Evolutionary conservation across 2,329 filamentous ascomycete genomes (phyloP).

Genomic region (Torrubiellomyces zombiae): DNA sequence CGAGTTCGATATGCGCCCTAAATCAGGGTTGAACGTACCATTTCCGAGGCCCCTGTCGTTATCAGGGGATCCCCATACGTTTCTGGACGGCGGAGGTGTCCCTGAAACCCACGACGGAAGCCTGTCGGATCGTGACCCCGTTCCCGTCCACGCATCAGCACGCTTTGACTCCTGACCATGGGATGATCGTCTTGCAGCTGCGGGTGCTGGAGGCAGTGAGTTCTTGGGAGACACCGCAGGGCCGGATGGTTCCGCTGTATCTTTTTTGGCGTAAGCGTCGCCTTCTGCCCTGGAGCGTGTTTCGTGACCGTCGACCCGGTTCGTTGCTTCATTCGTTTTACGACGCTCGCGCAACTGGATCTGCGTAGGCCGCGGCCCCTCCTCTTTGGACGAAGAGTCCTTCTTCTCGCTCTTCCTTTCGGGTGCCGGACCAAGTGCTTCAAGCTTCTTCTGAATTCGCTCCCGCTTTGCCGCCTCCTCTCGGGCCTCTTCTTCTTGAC

Average conservation of each 20-base stretch:
- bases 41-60: constrained; percentile 59
- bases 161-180: constrained; percentile 17
- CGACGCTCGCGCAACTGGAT: constrained; percentile 17
- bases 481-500: constrained; percentile 50
- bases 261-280: constrained; percentile 1
- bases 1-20: constrained; percentile 31
- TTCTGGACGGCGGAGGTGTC: constrained; percentile 30
- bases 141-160: constrained; percentile 20
- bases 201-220: constrained; percentile 5
- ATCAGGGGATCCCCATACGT: constrained; percentile 62
- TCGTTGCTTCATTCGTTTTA: constrained; percentile 4
- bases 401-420: constrained; percentile 43
- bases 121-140: constrained; percentile 26
- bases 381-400: constrained; percentile 22
- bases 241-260: constrained; percentile 2
- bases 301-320: constrained; percentile 4
- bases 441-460: constrained; percentile 55
- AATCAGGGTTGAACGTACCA: constrained; percentile 54
- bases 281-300: constrained; percentile 1
- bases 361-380: constrained; percentile 18
- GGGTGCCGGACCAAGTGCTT: constrained; percentile 48
- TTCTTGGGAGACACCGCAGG: constrained; percentile 7
- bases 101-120: constrained; percentile 32
- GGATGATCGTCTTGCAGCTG: constrained; percentile 12
- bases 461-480: constrained; percentile 57